Evolutionary conservation across 1,284 basidiomycete species (phyloP).

Genomic region (Entoloma clypeatum): DNA sequence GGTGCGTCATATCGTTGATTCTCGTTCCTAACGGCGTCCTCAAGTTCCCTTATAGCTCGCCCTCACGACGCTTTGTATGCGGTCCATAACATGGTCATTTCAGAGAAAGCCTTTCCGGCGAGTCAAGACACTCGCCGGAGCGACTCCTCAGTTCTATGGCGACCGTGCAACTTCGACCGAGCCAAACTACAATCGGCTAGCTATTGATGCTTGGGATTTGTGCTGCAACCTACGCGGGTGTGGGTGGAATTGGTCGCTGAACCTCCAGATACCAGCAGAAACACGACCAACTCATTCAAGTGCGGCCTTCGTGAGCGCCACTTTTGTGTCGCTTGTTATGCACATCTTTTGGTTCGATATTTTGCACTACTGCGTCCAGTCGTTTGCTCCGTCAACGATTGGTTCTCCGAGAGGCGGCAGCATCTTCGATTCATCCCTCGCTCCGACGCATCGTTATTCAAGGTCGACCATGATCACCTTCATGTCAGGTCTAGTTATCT

Average conservation of each 20-base stretch:
- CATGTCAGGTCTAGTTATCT: constrained; percentile 38
- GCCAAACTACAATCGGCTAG: constrained; percentile 16
- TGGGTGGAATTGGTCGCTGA: constrained; percentile 52
- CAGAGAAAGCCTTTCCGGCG: constrained; percentile 28
- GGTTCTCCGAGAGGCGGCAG: constrained; percentile 40
- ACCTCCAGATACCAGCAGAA: constrained; percentile 40
- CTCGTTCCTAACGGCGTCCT: not conserved
- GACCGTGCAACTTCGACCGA: not conserved
- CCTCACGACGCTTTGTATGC: constrained; percentile 29
- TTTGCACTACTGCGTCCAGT: constrained; percentile 38
- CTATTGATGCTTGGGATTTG: constrained; percentile 46
- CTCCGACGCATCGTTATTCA: constrained; percentile 39
- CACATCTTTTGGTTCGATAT: constrained; percentile 39
- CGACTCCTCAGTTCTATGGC: constrained; percentile 11
- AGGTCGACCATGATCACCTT: constrained; percentile 40
- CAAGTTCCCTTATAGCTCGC: constrained; percentile 28
- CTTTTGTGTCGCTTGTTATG: constrained; percentile 30
- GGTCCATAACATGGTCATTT: constrained; percentile 36
- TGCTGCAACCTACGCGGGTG: constrained; percentile 43
- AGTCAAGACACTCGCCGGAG: constrained; percentile 15
- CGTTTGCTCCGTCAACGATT: constrained; percentile 32
- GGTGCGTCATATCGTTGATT: constrained; percentile 24
- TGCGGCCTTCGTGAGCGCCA: constrained; percentile 34
- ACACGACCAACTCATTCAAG: constrained; percentile 35
- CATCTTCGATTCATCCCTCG: constrained; percentile 47